Evolutionary conservation across 2,329 filamentous ascomycete genomes (phyloP), one percentile per base, ranked within the genome.

Genomic region (Cryphonectria japonica): DNA sequence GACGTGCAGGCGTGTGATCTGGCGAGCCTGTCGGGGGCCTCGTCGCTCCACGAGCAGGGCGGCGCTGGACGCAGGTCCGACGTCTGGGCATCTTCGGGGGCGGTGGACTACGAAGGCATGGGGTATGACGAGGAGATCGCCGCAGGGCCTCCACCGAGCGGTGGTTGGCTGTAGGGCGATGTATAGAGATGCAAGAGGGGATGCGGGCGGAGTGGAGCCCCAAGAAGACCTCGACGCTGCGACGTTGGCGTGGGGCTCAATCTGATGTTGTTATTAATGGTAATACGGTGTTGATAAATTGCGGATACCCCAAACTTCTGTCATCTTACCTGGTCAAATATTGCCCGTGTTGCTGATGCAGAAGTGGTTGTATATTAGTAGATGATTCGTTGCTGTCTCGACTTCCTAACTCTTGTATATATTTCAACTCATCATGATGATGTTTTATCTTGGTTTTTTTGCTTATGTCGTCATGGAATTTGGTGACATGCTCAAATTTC

Each of bases 121-220:
- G 71, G 69, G 4, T 72, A 72, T 54, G 71, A 72, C 13, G 67
- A 72, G 11, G 71, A 72, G 50, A 68, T 72, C 37, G 70, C 70
- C 11, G 63, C 69, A 19, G 54, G 69, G 32, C 71, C 69, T 34
- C 71, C 71, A 16, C 69, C 67, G 16, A 50, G 43, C 32, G 59
- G 61, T 6, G 71, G 68, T 37, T 72, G 71, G 71, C 26, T 72
- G 57, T 72, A 34, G 60, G 63, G 34, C n/a, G 26, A n/a, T 60
- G 57, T 39, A 5, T 29, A 39, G 16, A 61, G 22, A 19, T 60
- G 9, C 19, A 50, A 22, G 43, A 50, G 5, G 43, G 43, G 16
- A 6, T 19, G 43, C 6, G 43, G 14, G 41, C 41, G 41, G 14
- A 16, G 11, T 26, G 9, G 9, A 19, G n/a, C 8, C 22, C 8